These are phyloP conservation scores for Hapsidospora chrysogenum DNA, from an alignment of 495 filamentous ascomycete genomes.

Conservation along the genomic window DNA sequence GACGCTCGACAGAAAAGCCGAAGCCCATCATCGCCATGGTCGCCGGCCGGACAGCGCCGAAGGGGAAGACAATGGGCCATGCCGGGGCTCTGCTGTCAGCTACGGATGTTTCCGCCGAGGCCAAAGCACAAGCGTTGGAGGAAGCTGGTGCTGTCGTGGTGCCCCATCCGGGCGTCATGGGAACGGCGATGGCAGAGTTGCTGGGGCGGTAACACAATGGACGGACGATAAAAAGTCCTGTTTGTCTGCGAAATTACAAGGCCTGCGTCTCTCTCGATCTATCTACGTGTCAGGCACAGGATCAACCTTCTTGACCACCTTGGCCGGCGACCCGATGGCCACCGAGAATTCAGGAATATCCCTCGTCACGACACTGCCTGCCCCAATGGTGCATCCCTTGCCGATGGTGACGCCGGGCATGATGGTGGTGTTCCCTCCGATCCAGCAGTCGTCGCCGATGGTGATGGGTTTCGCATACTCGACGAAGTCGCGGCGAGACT, in stretches of 20 bases:
- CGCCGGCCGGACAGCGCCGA: constrained; percentile 47
- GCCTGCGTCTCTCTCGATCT: too few relatives aligned
- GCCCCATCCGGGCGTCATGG: constrained; percentile 2
- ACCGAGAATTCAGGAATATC: constrained; percentile 23
- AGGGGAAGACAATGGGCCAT: constrained; percentile 73
- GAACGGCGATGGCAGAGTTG: neutral
- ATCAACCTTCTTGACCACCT: constrained; percentile 11
- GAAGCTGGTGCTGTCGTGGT: constrained; percentile 2
- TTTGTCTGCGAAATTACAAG: too few relatives aligned
- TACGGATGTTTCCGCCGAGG: constrained; percentile 1
- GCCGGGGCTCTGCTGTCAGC: constrained; percentile 40
- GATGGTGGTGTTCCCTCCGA: constrained; percentile 24
- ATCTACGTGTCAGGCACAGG: too few relatives aligned
- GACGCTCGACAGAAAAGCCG: constrained; percentile 1
- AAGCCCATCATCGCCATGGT: constrained; percentile 72
- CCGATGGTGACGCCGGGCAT: constrained; percentile 31
- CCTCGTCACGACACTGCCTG: constrained; percentile 30
- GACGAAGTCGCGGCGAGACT: constrained; percentile 15
- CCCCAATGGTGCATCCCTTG: constrained; percentile 24
- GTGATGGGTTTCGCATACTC: constrained; percentile 18
- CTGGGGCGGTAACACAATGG: neutral
- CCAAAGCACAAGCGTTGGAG: constrained; percentile 1
- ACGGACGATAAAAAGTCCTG: neutral
- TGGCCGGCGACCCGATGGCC: constrained; percentile 10
- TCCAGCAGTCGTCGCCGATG: constrained; percentile 33